Percentiles rank a stretch among this genome's conserved stretches.
phyloP scores from a whole-genome alignment of 1,284 basidiomycete genomes.

The Nidula niveotomentosa region DNA sequence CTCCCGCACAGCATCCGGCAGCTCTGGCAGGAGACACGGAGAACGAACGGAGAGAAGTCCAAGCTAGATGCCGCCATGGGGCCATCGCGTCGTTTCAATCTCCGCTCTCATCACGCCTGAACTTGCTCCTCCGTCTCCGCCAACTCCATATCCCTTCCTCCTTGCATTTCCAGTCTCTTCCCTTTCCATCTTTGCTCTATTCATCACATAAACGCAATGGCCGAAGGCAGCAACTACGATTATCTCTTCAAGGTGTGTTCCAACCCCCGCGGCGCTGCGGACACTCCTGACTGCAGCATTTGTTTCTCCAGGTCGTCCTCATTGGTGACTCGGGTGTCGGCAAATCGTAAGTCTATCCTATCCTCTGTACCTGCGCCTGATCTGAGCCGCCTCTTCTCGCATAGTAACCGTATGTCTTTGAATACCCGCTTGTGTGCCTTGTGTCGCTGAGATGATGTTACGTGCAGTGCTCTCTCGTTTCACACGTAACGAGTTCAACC shows the following conservation, averaged over 20 bases:
- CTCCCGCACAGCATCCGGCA: no score
- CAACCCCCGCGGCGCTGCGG: no score
- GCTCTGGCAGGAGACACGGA: neutral
- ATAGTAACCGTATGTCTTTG: slow-evolving; percentile 36
- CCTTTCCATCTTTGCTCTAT: neutral
- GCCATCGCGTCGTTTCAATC: neutral
- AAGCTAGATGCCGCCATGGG: neutral
- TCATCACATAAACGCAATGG: slow-evolving; percentile 71
- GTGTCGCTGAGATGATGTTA: no score
- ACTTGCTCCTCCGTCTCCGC: slow-evolving; percentile 87
- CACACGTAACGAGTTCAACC: slow-evolving; percentile 99
- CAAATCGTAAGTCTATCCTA: slow-evolving; percentile 76
- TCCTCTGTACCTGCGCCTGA: slow-evolving; percentile 16
- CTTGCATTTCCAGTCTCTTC: neutral
- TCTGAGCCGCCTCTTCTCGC: slow-evolving; percentile 7
- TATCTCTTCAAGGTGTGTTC: no score
- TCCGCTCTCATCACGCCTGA: slow-evolving; percentile 6
- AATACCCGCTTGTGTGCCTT: neutral
- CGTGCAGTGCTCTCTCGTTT: slow-evolving; percentile 85
- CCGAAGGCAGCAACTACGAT: no score
- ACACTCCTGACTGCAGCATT: no score
- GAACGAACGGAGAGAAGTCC: neutral
- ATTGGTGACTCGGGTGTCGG: slow-evolving; percentile 99
- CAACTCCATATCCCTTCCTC: slow-evolving; percentile 85
- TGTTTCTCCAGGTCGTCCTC: slow-evolving; percentile 26